phyloP scores from a whole-genome alignment of 2,329 filamentous ascomycete species.

The Fusarium concolor region DNA sequence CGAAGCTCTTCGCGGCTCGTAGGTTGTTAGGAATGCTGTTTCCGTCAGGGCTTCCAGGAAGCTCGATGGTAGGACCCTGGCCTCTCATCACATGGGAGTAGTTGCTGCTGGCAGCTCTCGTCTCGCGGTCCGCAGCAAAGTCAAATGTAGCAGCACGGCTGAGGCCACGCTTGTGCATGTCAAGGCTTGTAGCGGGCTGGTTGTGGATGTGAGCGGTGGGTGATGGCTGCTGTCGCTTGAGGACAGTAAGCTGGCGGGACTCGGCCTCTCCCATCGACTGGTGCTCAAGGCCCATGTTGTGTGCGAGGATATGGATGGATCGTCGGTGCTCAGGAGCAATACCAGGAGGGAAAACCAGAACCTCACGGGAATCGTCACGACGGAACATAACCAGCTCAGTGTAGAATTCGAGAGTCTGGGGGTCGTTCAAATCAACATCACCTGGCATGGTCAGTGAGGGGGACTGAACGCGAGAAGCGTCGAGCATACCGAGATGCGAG shows the following conservation, averaged over 20 bases:
- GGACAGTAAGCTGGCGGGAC: slow-evolving; percentile 89
- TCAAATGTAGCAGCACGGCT: slow-evolving; percentile 98
- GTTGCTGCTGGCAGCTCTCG: slow-evolving; percentile 71
- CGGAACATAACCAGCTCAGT: slow-evolving; percentile 92
- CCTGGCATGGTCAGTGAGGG: slow-evolving; percentile 47
- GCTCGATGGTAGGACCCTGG: slow-evolving; percentile 86
- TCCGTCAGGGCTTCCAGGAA: slow-evolving; percentile 81
- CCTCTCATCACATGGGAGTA: slow-evolving; percentile 80
- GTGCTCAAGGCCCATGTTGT: slow-evolving; percentile 93
- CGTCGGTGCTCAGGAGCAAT: slow-evolving; percentile 86
- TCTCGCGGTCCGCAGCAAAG: slow-evolving; percentile 85
- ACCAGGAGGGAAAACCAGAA: slow-evolving; percentile 83
- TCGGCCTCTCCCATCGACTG: slow-evolving; percentile 89
- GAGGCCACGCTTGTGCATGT: slow-evolving; percentile 84
- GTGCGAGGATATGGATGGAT: slow-evolving; percentile 92
- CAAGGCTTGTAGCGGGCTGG: slow-evolving; percentile 72
- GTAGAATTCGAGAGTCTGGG: slow-evolving; percentile 86
- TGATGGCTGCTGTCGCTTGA: slow-evolving; percentile 71
- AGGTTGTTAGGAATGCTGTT: slow-evolving; percentile 79
- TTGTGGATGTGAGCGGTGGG: slow-evolving; percentile 67
- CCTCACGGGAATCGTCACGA: slow-evolving; percentile 80
- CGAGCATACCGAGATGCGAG: slow-evolving; percentile 60
- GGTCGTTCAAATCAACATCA: slow-evolving; percentile 93
- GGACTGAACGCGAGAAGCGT: slow-evolving; percentile 5
- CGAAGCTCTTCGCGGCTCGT: slow-evolving; percentile 94